phyloP scores from a whole-genome alignment of 192 early-diverging fungal genomes.

The Gaertneriomyces sp. region DNA sequence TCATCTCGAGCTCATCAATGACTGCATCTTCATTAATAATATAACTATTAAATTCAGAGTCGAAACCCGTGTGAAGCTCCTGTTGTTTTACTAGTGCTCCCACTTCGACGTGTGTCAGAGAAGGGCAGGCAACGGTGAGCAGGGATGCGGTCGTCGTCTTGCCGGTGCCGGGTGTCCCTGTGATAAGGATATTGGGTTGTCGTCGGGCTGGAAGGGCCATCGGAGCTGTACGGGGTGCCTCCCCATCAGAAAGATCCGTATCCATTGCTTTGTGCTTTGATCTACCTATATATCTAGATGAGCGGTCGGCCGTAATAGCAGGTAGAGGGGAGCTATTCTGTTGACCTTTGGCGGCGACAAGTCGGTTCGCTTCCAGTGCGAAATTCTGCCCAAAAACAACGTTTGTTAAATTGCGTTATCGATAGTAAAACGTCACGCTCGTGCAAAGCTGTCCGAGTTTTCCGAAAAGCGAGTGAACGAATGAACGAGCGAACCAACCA shows the following conservation, averaged over 20 bases:
- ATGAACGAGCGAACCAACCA: too few relatives aligned
- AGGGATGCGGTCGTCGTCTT: conserved; percentile 67
- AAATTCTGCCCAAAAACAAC: too few relatives aligned
- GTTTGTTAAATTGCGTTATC: too few relatives aligned
- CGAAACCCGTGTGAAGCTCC: conserved; percentile 77
- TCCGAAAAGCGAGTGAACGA: too few relatives aligned
- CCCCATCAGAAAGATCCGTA: conserved; percentile 11
- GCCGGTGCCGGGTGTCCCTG: conserved; percentile 47
- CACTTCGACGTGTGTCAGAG: conserved; percentile 77
- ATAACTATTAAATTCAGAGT: conserved; percentile 83
- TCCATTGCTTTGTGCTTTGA: too few relatives aligned
- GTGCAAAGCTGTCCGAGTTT: too few relatives aligned
- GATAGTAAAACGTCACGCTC: too few relatives aligned
- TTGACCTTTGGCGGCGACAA: too few relatives aligned
- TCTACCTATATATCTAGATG: too few relatives aligned
- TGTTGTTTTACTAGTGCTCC: conserved; percentile 83
- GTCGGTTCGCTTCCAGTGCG: too few relatives aligned
- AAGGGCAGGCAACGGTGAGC: conserved; percentile 63
- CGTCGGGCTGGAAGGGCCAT: conserved; percentile 8
- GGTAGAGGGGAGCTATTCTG: too few relatives aligned
- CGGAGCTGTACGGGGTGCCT: background rate
- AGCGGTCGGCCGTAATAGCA: too few relatives aligned
- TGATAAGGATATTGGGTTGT: conserved; percentile 43
- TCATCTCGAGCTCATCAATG: conserved; percentile 85
- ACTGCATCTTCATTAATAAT: conserved; percentile 87